Conservation (phyloP, 352 stramenopile species). For the Vaucheria bursata region DNA sequence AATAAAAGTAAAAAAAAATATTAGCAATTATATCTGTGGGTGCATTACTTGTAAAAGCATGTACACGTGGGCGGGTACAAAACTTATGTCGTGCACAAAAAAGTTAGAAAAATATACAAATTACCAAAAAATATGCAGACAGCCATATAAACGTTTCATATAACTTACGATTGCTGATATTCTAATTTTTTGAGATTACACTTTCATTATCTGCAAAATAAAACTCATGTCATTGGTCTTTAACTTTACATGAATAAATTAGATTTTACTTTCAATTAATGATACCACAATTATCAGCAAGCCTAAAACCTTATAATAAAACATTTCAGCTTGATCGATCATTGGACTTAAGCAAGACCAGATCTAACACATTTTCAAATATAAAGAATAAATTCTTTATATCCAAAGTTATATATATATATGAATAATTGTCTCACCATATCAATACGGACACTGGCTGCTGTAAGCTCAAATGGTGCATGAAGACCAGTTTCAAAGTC, state of each 20-base stretch:
- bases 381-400: background rate
- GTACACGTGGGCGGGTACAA: background rate
- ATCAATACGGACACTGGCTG: conserved; percentile 1
- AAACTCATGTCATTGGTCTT: background rate
- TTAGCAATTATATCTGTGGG: background rate
- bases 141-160: too few relatives aligned
- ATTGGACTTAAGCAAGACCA: background rate
- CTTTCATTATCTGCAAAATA: background rate
- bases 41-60: background rate
- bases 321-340: background rate
- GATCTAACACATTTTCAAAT: background rate
- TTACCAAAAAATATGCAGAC: too few relatives aligned
- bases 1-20: background rate
- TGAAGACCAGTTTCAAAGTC: background rate
- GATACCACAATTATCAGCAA: background rate
- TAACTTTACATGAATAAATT: background rate
- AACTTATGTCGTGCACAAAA: background rate
- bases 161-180: background rate
- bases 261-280: background rate
- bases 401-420: background rate
- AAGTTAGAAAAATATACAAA: background rate
- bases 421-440: background rate
- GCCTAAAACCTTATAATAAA: background rate
- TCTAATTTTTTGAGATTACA: background rate
- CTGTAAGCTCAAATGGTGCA: background rate